These are phyloP conservation scores for Chiua virens DNA, from an alignment of 768 basidiomycete species.

Conservation along the genomic window DNA sequence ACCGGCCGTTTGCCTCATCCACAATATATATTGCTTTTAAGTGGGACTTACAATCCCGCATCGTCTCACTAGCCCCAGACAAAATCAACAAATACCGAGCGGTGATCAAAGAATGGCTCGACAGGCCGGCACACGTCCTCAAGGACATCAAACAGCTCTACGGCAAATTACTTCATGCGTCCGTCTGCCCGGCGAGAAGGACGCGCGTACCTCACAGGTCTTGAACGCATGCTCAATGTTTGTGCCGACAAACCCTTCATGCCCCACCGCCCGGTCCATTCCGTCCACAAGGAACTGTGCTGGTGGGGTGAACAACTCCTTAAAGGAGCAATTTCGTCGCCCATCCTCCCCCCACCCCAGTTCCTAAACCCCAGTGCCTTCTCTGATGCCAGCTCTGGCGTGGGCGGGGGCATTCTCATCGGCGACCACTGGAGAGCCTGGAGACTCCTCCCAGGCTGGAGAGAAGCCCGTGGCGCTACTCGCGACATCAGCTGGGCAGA, in stretches of 20 bases:
- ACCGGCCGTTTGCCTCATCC: no score
- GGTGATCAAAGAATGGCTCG: no score
- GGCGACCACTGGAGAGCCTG: background rate
- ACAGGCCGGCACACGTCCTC: no score
- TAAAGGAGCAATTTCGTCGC: no score
- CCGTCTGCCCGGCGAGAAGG: conserved; percentile 27
- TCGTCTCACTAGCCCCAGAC: no score
- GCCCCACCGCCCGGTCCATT: conserved; percentile 12
- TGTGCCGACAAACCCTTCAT: conserved; percentile 33
- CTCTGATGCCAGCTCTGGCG: conserved; percentile 8
- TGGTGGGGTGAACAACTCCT: background rate
- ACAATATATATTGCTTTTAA: no score
- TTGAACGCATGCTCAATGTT: conserved; percentile 38
- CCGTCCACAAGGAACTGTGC: fast-evolving
- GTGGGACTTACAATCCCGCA: no score
- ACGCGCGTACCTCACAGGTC: conserved; percentile 38
- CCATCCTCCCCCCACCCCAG: background rate
- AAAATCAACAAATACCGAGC: no score
- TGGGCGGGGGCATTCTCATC: background rate
- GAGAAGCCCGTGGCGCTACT: fast-evolving
- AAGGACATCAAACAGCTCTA: background rate
- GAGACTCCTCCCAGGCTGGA: no score
- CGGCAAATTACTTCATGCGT: conserved; percentile 13
- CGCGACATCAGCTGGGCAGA: background rate
- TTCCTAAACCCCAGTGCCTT: conserved; percentile 1